A percentile compares a stretch with the other conserved stretches of the same genome.
Conservation (phyloP, 495 filamentous ascomycete species). For the Cenococcum geophilum region DNA sequence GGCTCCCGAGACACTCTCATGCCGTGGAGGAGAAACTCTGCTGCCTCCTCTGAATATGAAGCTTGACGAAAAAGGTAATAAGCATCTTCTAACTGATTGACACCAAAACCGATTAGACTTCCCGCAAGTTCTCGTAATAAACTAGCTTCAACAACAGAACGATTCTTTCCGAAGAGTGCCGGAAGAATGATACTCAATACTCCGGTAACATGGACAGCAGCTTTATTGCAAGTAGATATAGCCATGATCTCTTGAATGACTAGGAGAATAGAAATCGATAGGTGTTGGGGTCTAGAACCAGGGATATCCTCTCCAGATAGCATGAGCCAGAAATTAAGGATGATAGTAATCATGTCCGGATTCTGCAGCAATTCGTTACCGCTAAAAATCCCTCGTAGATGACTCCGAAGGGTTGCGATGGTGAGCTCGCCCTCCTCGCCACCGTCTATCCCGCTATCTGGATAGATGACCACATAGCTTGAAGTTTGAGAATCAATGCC, state of each 20-base stretch:
- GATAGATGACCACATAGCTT: background rate
- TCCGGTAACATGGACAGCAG: conserved; percentile 69
- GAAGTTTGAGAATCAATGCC: background rate
- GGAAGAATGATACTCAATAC: conserved; percentile 66
- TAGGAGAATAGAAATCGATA: conserved; percentile 55
- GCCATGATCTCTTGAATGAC: conserved; percentile 48
- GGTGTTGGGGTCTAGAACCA: conserved; percentile 37
- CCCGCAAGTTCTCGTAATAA: conserved; percentile 55
- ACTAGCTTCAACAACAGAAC: conserved; percentile 7
- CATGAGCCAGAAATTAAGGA: conserved; percentile 61
- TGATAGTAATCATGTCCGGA: conserved; percentile 57
- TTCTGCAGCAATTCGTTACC: conserved; percentile 54
- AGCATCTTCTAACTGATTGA: conserved; percentile 71
- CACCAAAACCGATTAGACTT: conserved; percentile 59
- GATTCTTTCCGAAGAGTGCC: conserved; percentile 52
- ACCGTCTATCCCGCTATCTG: conserved; percentile 1
- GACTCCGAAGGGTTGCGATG: conserved; percentile 15
- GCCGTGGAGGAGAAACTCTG: conserved; percentile 66
- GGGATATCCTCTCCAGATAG: conserved; percentile 41
- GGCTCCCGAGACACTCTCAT: conserved; percentile 68
- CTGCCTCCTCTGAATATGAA: conserved; percentile 53
- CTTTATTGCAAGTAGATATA: conserved; percentile 66
- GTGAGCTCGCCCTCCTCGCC: background rate
- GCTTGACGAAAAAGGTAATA: conserved; percentile 65
- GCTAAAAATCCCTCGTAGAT: conserved; percentile 41